These are phyloP conservation scores for Tetrapisispora phaffii DNA, from an alignment of 805 yeast species.

Conservation along the genomic window DNA sequence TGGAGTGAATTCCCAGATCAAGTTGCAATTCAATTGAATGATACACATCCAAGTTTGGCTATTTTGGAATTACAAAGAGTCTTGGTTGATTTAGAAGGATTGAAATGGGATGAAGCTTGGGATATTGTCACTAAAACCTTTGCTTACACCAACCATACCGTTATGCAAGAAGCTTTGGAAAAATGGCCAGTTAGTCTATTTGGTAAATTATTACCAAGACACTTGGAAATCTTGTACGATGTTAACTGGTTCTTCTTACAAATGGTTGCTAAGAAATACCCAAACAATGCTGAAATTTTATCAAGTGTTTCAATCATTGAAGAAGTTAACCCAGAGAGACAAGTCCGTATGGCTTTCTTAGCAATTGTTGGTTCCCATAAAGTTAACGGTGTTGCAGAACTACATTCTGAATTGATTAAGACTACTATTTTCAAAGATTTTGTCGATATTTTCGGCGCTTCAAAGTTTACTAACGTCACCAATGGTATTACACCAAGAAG, in stretches of 20 bases:
- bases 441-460: constrained; percentile 69
- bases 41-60: constrained; percentile 90
- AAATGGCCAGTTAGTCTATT: constrained; percentile 87
- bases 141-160: constrained; percentile 92
- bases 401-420: constrained; percentile 83
- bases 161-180: constrained; percentile 88
- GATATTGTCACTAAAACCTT: constrained; percentile 66
- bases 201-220: constrained; percentile 77
- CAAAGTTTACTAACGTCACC: constrained; percentile 83
- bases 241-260: constrained; percentile 74
- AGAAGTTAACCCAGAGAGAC: constrained; percentile 61
- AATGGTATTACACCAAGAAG: constrained; percentile 95
- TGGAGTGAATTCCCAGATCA: constrained; percentile 80
- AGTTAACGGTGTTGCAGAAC: constrained; percentile 92
- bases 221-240: constrained; percentile 79
- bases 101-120: constrained; percentile 84
- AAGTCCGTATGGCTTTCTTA: constrained; percentile 83
- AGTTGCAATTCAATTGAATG: constrained; percentile 87
- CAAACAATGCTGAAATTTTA: constrained; percentile 54
- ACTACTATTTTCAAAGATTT: constrained; percentile 87
- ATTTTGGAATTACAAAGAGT: constrained; percentile 83
- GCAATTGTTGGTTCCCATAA: constrained; percentile 89
- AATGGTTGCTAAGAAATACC: constrained; percentile 64
- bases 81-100: constrained; percentile 70
- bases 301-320: constrained; percentile 74